Base-by-base conservation (phyloP, 2,329 filamentous ascomycete species). In the Exophiala alcalophila region DNA sequence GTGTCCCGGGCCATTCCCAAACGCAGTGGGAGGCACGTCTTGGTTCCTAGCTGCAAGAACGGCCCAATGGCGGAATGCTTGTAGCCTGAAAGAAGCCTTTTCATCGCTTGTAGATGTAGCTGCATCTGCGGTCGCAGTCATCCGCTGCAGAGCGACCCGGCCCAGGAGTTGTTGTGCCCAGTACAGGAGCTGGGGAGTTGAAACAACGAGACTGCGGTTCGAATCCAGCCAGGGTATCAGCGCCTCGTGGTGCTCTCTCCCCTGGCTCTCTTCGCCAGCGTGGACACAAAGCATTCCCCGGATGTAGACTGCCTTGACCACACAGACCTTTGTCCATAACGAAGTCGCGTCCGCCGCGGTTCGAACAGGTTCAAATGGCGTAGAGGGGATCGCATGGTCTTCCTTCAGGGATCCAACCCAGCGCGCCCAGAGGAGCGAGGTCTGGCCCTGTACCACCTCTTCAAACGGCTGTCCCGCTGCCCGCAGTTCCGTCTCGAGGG, bases 311-410 rank as follows among this genome's bases (percentile, higher is more conserved):
- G 81, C 80, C 63, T 91, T 94, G 40, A 92, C 71, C 19, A 84
- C 77, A 65, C 87, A 94, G 14, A 92, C 84, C 52, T 80, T 82
- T 2, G 87, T 87, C 88, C 88, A 96, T 59, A 83, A 78, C n/a
- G 52, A 56, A 25, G 21, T 39, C 7, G 45, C 41, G 26, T 52
- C 45, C 4, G 44, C 45, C n/a, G 49, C 49, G 18, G 49, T 36
- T 12, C 45, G 41, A 23, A 46, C 15, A 16, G 49, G 49, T 10
- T 52, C 45, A 31, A 52, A 46, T 2, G 24, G 36, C 4, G 40
- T 15, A 10, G 21, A 18, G 15, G 34, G 25, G 9, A 32, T 8
- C n/a, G 35, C 21, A 8, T 24, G 69, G 18, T 45, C 35, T 12
- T 34, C 25, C 31, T 47, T 26, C 3, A 40, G 34, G 23, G 34